These are phyloP conservation scores for Backusella australiensis DNA, from an alignment of 192 early-diverging fungal species.

Conservation along the genomic window DNA sequence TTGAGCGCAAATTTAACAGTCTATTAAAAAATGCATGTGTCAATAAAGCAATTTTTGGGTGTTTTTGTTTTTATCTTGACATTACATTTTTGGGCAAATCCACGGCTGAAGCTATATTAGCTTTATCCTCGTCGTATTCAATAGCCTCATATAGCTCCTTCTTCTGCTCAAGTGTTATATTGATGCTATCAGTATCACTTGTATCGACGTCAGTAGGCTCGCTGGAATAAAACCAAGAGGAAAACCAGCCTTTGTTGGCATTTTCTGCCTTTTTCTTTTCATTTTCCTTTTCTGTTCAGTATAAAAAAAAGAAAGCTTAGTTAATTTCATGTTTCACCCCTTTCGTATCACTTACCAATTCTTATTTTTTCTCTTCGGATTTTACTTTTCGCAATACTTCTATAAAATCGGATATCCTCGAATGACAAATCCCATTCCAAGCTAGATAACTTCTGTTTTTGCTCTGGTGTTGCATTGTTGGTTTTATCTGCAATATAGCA, in stretches of 20 bases:
- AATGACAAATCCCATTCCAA: conserved; percentile 66
- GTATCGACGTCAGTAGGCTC: background rate
- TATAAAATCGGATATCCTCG: conserved; percentile 78
- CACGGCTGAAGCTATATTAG: conserved; percentile 45
- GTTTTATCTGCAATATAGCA: conserved; percentile 49
- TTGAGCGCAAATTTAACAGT: conserved; percentile 59
- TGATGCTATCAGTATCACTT: conserved; percentile 13
- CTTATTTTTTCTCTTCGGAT: conserved; percentile 59
- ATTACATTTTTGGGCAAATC: conserved; percentile 64
- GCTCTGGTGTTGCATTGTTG: conserved; percentile 30
- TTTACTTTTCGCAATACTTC: conserved; percentile 59
- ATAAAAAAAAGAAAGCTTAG: background rate
- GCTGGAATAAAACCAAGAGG: conserved; percentile 32
- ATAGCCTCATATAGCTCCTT: conserved; percentile 83
- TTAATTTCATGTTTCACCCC: background rate
- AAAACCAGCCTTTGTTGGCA: conserved; percentile 44
- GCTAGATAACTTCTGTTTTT: conserved; percentile 44
- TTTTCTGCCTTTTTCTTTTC: conserved; percentile 39
- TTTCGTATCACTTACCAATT: conserved; percentile 28
- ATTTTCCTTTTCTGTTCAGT: conserved; percentile 18
- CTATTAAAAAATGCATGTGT: conserved; percentile 38
- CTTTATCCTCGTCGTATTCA: conserved; percentile 70
- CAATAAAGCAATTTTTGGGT: background rate
- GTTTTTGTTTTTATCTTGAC: background rate
- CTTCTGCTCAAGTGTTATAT: conserved; percentile 67